Evolutionary conservation across 2,329 filamentous ascomycete species (phyloP), one percentile per base, ranked within the genome.

Genomic region (Aspergillus udagawae): DNA sequence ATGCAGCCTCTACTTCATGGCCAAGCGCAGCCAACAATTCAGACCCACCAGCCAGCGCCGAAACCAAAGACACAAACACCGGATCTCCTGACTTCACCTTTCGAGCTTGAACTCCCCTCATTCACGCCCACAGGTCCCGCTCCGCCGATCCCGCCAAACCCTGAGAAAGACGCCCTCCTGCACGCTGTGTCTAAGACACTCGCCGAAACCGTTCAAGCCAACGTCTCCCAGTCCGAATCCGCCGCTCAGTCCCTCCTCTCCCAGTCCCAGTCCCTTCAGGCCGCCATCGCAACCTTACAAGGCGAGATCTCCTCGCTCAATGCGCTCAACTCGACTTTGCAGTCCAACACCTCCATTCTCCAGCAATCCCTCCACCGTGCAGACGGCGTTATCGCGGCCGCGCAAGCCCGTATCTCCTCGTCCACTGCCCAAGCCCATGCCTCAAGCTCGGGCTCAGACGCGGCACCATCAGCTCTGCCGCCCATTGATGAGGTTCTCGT

Each of bases 111-210:
- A 23, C 73, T 86, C 4, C 82, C 83, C 10, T 78, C 78, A 6
- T 76, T 74, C 52, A 49, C 67, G 17, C 67, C 70, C 51, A 65
- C 71, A 4, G 69, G 70, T 7, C 82, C 88, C 5, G 85, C 91
- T 0, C 93, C 94, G 0, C 92, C 93, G 0, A 91, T 97, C 32
- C 93, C 94, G 0, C 92, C 92, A 0, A 99, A 99, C 67, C 94
- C 94, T 0, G 91, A 97, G 75, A 97, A 96, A 71, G 92, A 97
- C 73, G 88, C 89, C 21, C 83, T 97, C 17, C 82, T 96, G 3
- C 83, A 83, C 53, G 89, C 92, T 48, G 83, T 97, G 29, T 91
- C 88, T 38, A 80, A 83, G 55, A 84, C 86, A 0, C 79, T 97
- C 3, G 80, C 86, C 54, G 78, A 83, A 42, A 86, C 90, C 60